Evolutionary conservation across 2,329 filamentous ascomycete genomes (phyloP).

Genomic region (Didymella sp.): DNA sequence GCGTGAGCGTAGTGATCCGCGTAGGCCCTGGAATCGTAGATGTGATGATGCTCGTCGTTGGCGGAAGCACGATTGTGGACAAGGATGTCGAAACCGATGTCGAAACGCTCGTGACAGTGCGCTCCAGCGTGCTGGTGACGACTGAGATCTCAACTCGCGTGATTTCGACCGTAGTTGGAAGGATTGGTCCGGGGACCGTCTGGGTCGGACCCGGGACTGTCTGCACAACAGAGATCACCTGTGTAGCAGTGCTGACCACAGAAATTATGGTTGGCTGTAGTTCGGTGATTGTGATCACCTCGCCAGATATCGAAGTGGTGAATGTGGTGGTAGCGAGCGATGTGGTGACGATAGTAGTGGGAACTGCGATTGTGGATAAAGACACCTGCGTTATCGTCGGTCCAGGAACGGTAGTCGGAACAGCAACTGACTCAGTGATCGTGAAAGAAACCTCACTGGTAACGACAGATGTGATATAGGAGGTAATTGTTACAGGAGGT

Average conservation of each 20-base stretch:
- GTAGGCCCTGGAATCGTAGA: slow-evolving; percentile 27
- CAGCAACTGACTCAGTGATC: neutral
- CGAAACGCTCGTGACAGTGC: slow-evolving; percentile 4
- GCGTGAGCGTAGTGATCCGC: slow-evolving; percentile 20
- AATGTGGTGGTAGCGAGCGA: neutral
- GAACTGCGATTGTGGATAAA: neutral
- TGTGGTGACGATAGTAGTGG: neutral
- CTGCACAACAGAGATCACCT: neutral
- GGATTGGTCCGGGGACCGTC: neutral
- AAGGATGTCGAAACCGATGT: slow-evolving; percentile 4
- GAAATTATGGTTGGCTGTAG: neutral
- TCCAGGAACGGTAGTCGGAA: neutral
- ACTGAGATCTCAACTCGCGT: slow-evolving; percentile 15
- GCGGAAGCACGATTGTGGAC: slow-evolving; percentile 10
- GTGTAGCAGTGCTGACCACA: neutral
- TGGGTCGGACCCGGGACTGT: slow-evolving; percentile 10
- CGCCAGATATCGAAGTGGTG: neutral
- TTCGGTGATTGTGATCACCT: neutral
- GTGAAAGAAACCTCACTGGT: neutral
- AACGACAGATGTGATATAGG: slow-evolving; percentile 3
- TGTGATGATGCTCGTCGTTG: slow-evolving; percentile 24
- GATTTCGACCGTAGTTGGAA: slow-evolving; percentile 1
- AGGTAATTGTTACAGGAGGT: slow-evolving; percentile 1
- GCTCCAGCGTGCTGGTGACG: slow-evolving; percentile 9
- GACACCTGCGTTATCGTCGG: neutral